A percentile compares a stretch with the other conserved stretches of the same genome.
These are phyloP conservation scores for Platismatia glauca DNA, from an alignment of 495 filamentous ascomycete species.

Conservation along the genomic window DNA sequence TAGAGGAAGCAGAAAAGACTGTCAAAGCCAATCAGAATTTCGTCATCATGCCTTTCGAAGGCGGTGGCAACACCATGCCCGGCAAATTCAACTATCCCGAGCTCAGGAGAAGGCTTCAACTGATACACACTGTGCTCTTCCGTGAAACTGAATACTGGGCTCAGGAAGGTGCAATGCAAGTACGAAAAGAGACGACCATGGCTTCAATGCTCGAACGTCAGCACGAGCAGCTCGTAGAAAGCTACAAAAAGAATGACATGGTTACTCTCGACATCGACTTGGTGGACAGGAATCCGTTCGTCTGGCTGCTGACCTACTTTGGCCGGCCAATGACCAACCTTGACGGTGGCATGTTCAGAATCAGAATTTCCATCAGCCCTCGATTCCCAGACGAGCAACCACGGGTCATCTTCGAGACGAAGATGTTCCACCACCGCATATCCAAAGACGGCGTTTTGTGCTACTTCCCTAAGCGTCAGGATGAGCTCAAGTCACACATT, in stretches of 20 bases:
- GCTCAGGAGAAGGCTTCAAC: slow-evolving; percentile 56
- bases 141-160: slow-evolving; percentile 67
- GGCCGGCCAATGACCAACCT: slow-evolving; percentile 88
- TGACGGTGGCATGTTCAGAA: slow-evolving; percentile 81
- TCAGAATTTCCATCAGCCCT: slow-evolving; percentile 75
- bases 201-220: slow-evolving; percentile 75
- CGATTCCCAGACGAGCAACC: slow-evolving; percentile 89
- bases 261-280: slow-evolving; percentile 67
- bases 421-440: slow-evolving; percentile 84
- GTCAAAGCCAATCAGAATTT: slow-evolving; percentile 55
- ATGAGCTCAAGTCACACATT: slow-evolving; percentile 77
- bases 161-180: slow-evolving; percentile 51
- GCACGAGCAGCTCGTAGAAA: slow-evolving; percentile 71
- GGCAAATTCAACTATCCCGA: slow-evolving; percentile 78
- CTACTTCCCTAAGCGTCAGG: slow-evolving; percentile 64
- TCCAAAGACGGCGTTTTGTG: slow-evolving; percentile 69
- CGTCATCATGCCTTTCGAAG: slow-evolving; percentile 77
- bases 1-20: slow-evolving; percentile 48
- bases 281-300: slow-evolving; percentile 48
- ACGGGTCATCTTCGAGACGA: slow-evolving; percentile 68
- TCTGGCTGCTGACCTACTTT: slow-evolving; percentile 67
- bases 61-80: slow-evolving; percentile 68
- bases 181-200: slow-evolving; percentile 59
- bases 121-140: slow-evolving; percentile 59
- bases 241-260: slow-evolving; percentile 57